Base-by-base conservation (phyloP, 306 rosid species). In the Parietaria judaica region DNA sequence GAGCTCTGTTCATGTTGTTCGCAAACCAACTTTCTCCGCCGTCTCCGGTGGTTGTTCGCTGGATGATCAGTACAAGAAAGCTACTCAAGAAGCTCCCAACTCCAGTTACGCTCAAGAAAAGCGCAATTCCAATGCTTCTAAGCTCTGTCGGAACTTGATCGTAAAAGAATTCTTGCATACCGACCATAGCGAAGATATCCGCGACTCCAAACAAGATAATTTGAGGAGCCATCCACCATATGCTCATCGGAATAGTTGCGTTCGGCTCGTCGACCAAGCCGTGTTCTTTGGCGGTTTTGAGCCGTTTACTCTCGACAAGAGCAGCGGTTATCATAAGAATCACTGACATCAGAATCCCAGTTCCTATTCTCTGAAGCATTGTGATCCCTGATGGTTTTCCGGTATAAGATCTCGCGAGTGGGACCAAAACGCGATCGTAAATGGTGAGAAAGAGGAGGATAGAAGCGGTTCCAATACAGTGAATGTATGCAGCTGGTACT, bases 61-160 rank as follows among this genome's bases (percentile, higher is more conserved):
- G n/a, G 13, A 49, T 49, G 8, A 49, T n/a, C 53, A n/a, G 13
- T 7, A 49, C 6, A 49, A 49, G 53, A 49, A 49, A 49, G 10
- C 8, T 9, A n/a, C 53, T 49, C 10, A 49, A 49, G 53, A 49
- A 49, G 15, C 10, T 49, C 53, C 53, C 53, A n/a, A 49, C 53
- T 3, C 53, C 53, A n/a, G 13, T 4, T 11, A 49, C 6, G 53
- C 53, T 49, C n/a, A 49, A n/a, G 53, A 7, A 49, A 5, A 49
- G 10, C 53, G 53, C 53, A n/a, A 49, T 11, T n/a, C 53, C 53
- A 4, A 49, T n/a, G 53, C 53, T 49, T 49, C 53, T 49, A 3
- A 49, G 53, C 53, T 49, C 53, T n/a, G 53, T 49, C 53, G 53
- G 53, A 49, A 49, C 53, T 9, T 49, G 53, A 49, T 49, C 53